phyloP scores from a whole-genome alignment of 495 filamentous ascomycete species.

The Cudoniella acicularis region DNA sequence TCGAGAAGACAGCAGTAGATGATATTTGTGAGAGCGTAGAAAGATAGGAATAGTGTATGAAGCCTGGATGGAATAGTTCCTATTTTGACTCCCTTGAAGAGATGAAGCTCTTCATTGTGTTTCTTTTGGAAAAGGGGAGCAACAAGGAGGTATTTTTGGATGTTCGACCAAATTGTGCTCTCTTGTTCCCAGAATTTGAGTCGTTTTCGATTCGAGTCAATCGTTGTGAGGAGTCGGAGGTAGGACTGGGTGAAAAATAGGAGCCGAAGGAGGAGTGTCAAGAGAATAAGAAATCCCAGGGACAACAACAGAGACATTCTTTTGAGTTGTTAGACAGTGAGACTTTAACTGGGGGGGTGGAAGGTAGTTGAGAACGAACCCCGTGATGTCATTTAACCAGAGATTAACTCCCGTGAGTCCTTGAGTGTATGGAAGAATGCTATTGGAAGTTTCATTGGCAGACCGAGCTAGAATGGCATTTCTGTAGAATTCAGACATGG shows the following conservation, averaged over 20 bases:
- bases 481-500: too few species aligned
- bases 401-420: constrained; percentile 48
- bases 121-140: constrained; percentile 75
- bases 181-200: constrained; percentile 44
- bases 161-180: constrained; percentile 42
- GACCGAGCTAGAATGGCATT: too few species aligned
- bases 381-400: not conserved
- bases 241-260: constrained; percentile 28
- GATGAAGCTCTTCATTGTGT: constrained; percentile 78
- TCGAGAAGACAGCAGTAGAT: constrained; percentile 58
- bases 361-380: not conserved
- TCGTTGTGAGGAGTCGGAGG: constrained; percentile 42
- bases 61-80: constrained; percentile 81
- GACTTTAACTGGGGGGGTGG: not conserved
- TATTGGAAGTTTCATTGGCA: not conserved
- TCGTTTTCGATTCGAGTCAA: constrained; percentile 35
- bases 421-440: constrained; percentile 40
- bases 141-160: constrained; percentile 77
- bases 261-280: not conserved
- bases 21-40: constrained; percentile 59
- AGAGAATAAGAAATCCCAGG: not conserved
- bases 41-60: constrained; percentile 64
- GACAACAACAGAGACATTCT: not conserved
- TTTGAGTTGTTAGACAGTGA: not conserved
- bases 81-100: constrained; percentile 74